Base-by-base conservation (phyloP, 805 yeast genomes). In the Jamesozyma hellenica region DNA sequence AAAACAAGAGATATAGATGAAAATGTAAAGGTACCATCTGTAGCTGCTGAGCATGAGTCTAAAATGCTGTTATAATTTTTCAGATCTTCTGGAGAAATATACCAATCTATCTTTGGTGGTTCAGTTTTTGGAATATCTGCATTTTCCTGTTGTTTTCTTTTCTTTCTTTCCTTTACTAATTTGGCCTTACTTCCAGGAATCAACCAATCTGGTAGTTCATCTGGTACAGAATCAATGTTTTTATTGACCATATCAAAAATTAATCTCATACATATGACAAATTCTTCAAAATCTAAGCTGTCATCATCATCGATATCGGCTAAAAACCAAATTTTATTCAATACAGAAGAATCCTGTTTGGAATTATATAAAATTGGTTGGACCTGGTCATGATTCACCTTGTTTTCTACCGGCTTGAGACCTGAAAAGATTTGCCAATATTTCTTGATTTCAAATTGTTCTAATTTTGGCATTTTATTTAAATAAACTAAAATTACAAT, bases 341-440 rank as follows among this genome's bases (percentile, higher is more conserved):
- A 68, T 54, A 86, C 77, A n/a, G 74, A 71, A 39, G 85, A 86
- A 46, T 75, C 73, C 42, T 92, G 72, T 53, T 84, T 81, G 34
- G 96, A 86, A 64, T 92, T 92, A 62, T 84, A 86, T 52, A 92
- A 74, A 36, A 92, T 92, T 2, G 86, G 79, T 25, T 82, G 73
- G 16, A 88, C 94, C 57, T 82, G 79, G 42, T 82, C 92, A 36
- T 95, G 96, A 17, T 81, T 71, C 27, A 92, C 71, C 56, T 82
- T 79, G 56, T 85, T 87, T 40, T 77, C 74, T 28, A 65, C 76
- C 0, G 99, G 98, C 47, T 76, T 75, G 52, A 92, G 74, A 12
- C 96, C 95, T 47, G 81, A 77, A 68, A 92, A 92, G 35, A 92
- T 88, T 63, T 92, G 95, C 98, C 98, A 92, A 70, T 87, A 92